phyloP scores from a whole-genome alignment of 495 filamentous ascomycete genomes.

The Aspergillus egyptiacus region DNA sequence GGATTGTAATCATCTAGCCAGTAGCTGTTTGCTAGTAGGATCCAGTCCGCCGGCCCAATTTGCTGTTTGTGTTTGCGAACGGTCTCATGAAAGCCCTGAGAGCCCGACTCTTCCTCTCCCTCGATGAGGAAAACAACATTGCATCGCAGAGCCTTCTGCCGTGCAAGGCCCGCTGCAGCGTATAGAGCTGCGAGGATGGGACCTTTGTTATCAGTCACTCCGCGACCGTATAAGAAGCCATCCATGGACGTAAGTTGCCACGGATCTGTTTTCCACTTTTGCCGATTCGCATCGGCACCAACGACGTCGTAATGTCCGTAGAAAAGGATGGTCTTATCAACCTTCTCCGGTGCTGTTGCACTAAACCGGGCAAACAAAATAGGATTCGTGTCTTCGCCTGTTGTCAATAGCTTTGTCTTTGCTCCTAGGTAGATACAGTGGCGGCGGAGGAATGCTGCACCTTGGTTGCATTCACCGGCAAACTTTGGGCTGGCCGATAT shows the following conservation, averaged over 20 bases:
- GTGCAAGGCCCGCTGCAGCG: constrained; percentile 79
- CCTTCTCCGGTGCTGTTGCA: constrained; percentile 48
- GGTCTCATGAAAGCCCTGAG: constrained; percentile 76
- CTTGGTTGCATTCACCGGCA: constrained; percentile 83
- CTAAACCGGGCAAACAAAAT: constrained; percentile 84
- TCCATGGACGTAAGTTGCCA: constrained; percentile 80
- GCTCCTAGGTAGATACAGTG: constrained; percentile 89
- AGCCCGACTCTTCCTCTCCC: constrained; percentile 94
- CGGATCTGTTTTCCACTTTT: constrained; percentile 79
- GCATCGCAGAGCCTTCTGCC: constrained; percentile 68
- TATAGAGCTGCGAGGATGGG: constrained; percentile 90
- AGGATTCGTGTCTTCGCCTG: constrained; percentile 71
- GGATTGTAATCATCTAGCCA: constrained; percentile 96
- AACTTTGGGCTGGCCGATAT: constrained; percentile 80
- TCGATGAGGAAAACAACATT: constrained; percentile 93
- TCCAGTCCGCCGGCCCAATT: constrained; percentile 88
- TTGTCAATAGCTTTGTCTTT: constrained; percentile 75
- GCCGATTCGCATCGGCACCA: constrained; percentile 69
- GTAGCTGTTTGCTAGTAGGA: constrained; percentile 92
- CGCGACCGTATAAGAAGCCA: constrained; percentile 94
- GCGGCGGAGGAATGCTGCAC: constrained; percentile 80
- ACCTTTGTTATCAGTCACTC: constrained; percentile 94
- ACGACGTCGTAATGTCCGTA: constrained; percentile 99
- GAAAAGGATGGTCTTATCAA: constrained; percentile 84
- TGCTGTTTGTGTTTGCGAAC: constrained; percentile 70